phyloP scores from a whole-genome alignment of 2,329 filamentous ascomycete genomes.

The Bipolaris gigantea region DNA sequence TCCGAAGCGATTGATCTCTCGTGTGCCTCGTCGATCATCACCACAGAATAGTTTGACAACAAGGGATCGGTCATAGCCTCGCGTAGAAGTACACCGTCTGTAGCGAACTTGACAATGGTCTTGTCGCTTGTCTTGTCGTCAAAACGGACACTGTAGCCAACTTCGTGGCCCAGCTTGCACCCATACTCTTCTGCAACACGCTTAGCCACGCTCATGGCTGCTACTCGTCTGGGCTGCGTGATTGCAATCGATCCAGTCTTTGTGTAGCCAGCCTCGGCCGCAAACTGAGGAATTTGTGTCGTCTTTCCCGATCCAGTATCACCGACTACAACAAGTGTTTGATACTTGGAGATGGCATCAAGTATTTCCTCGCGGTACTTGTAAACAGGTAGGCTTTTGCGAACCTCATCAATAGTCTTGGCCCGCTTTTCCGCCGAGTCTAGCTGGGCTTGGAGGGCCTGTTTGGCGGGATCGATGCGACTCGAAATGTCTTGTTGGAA shows the following conservation, averaged over 20 bases:
- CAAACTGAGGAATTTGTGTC: constrained; percentile 90
- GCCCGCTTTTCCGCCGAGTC: constrained; percentile 88
- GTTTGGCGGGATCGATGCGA: constrained; percentile 80
- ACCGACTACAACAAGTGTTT: constrained; percentile 88
- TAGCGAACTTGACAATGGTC: constrained; percentile 93
- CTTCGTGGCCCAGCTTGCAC: constrained; percentile 82
- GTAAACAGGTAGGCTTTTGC: constrained; percentile 75
- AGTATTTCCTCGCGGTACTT: constrained; percentile 83
- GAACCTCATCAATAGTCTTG: constrained; percentile 83
- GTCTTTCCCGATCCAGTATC: constrained; percentile 96
- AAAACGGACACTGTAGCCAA: constrained; percentile 93
- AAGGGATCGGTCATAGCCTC: constrained; percentile 85
- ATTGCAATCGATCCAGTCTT: constrained; percentile 83
- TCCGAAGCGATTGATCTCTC: constrained; percentile 91
- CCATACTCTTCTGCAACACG: constrained; percentile 92
- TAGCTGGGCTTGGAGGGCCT: constrained; percentile 75
- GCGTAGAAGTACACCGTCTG: constrained; percentile 95
- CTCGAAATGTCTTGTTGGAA: constrained; percentile 65
- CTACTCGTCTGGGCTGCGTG: constrained; percentile 92
- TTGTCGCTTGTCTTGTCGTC: constrained; percentile 86
- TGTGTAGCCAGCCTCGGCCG: constrained; percentile 63
- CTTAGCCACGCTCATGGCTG: constrained; percentile 95
- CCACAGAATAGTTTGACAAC: constrained; percentile 75
- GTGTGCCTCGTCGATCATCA: constrained; percentile 98
- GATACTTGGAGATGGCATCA: constrained; percentile 80